These are phyloP conservation scores for Xanthoparmelia taractica DNA, from an alignment of 495 filamentous ascomycete species.

Conservation along the genomic window DNA sequence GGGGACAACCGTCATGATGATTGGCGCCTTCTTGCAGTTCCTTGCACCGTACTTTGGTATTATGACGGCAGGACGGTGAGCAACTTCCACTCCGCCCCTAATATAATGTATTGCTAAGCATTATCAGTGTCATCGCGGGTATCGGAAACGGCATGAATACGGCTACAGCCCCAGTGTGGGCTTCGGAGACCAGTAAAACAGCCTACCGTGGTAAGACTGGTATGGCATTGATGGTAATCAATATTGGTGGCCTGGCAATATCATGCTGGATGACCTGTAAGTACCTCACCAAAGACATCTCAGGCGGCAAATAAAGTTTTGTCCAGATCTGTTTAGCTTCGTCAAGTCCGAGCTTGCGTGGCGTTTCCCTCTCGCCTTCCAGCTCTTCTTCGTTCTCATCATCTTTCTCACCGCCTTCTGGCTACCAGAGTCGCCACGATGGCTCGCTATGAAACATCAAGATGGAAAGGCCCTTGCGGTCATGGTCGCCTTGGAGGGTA, in stretches of 20 bases:
- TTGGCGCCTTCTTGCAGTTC: constrained; percentile 8
- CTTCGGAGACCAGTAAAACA: constrained; percentile 22
- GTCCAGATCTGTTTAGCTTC: constrained; percentile 21
- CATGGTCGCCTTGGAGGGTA: constrained; percentile 34
- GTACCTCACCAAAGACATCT: constrained; percentile 23
- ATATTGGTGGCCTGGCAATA: constrained; percentile 26
- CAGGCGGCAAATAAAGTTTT: constrained; percentile 30
- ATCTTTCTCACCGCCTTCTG: constrained; percentile 28
- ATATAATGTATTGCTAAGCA: neutral
- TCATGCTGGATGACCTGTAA: constrained; percentile 28
- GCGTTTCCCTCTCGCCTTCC: constrained; percentile 36
- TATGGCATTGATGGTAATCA: constrained; percentile 28
- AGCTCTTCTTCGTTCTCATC: constrained; percentile 32
- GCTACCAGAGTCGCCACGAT: constrained; percentile 43
- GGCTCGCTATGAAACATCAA: constrained; percentile 38
- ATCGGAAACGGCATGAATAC: constrained; percentile 22
- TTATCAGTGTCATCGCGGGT: constrained; percentile 13
- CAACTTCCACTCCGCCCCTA: neutral
- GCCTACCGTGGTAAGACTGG: constrained; percentile 14
- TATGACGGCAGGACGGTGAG: constrained; percentile 11
- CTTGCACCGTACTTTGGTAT: constrained; percentile 1
- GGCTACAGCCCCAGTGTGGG: constrained; percentile 22
- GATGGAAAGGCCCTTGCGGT: constrained; percentile 35
- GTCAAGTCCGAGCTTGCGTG: constrained; percentile 27
- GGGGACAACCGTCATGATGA: constrained; percentile 9